phyloP scores from a whole-genome alignment of 2,329 filamentous ascomycete genomes.

The Sclerotinia subarctica region DNA sequence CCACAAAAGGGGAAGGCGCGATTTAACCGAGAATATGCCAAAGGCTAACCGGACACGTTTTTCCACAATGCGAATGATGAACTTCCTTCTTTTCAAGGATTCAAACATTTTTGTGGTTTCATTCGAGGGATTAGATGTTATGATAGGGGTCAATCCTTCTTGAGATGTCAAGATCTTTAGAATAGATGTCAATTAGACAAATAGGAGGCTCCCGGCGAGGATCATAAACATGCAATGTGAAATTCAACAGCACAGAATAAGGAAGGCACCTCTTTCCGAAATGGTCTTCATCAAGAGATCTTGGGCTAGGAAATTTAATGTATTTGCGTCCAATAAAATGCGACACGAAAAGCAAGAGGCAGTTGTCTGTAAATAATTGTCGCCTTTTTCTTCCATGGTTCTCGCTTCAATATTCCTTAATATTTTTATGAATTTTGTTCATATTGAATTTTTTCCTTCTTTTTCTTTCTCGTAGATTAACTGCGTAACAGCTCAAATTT shows the following conservation, averaged over 20 bases:
- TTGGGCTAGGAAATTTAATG: no score
- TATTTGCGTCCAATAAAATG: background rate
- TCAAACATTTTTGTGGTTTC: fast-evolving
- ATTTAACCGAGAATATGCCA: background rate
- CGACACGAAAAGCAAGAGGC: background rate
- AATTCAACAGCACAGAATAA: background rate
- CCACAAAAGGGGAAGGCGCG: background rate
- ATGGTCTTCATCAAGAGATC: background rate
- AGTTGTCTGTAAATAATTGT: no score
- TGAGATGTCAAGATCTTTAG: no score
- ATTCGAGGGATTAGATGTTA: background rate
- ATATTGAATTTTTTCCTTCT: no score
- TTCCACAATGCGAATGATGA: background rate
- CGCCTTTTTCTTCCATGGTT: no score
- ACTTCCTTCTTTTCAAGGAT: background rate
- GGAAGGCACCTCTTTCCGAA: background rate
- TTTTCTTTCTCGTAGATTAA: no score
- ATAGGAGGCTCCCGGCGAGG: background rate
- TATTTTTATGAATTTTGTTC: no score
- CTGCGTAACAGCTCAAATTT: no score
- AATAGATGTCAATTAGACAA: background rate
- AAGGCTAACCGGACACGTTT: background rate
- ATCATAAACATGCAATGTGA: background rate
- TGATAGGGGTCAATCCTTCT: fast-evolving
- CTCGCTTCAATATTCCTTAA: no score